Evolutionary conservation across 306 rosid genomes (phyloP).

Genomic region (Vigna trinervia): DNA sequence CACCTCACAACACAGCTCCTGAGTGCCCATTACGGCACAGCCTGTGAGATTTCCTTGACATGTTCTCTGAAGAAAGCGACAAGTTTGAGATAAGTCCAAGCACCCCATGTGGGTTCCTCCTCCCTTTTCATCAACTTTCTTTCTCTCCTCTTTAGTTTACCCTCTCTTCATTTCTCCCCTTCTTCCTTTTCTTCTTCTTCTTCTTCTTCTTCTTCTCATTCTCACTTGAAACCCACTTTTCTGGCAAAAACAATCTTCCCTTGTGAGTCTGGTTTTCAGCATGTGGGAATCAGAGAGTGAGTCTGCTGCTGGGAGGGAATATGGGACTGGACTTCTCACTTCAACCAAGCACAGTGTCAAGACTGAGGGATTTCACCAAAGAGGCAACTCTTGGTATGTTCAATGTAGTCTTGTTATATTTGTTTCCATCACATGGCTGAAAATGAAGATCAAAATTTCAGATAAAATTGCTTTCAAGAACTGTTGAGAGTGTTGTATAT

Average conservation of each 20-base stretch:
- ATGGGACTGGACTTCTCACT: slow-evolving; percentile 66
- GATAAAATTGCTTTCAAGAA: not conserved
- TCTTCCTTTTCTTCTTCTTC: not conserved
- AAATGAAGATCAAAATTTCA: slow-evolving; percentile 9
- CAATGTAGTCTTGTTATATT: not conserved
- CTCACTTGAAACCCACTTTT: slow-evolving; percentile 48
- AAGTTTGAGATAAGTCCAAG: slow-evolving; percentile 64
- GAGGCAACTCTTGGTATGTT: slow-evolving; percentile 84
- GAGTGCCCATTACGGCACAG: slow-evolving; percentile 66
- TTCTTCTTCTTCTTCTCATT: slow-evolving; percentile 19
- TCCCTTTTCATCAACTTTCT: slow-evolving; percentile 32
- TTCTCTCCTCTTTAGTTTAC: slow-evolving; percentile 17
- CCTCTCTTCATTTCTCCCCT: not conserved
- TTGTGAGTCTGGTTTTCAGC: slow-evolving; percentile 44
- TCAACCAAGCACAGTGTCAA: slow-evolving; percentile 74
- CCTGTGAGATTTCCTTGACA: slow-evolving; percentile 60
- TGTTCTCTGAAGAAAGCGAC: slow-evolving; percentile 57
- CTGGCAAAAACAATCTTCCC: slow-evolving; percentile 16
- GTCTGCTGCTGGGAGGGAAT: slow-evolving; percentile 65
- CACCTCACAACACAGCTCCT: slow-evolving; percentile 35
- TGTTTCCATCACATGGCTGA: not conserved
- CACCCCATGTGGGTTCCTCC: slow-evolving; percentile 71
- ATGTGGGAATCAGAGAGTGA: slow-evolving; percentile 99
- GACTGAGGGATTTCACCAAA: slow-evolving; percentile 79
- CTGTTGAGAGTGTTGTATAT: slow-evolving; percentile 2